Evolutionary conservation across 2,329 filamentous ascomycete genomes (phyloP).

Genomic region (Mollisiaceae sp.): DNA sequence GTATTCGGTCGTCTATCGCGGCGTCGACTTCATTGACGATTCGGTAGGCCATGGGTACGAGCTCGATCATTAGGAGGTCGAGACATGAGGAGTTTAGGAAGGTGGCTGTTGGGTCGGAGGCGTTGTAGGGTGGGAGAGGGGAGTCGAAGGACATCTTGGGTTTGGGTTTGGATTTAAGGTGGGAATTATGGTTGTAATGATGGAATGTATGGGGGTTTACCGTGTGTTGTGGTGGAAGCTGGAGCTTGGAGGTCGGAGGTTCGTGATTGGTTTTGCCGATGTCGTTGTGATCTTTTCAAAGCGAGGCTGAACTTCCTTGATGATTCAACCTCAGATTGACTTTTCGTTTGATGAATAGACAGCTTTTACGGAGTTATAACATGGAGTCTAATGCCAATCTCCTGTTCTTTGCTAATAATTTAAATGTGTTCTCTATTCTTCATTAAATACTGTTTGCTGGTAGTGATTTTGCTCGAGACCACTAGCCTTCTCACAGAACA

Average conservation of each 20-base stretch:
- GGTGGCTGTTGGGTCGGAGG: constrained; percentile 74
- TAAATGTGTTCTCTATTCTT: neutral
- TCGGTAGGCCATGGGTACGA: constrained; percentile 92
- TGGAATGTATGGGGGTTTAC: neutral
- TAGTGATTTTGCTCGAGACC: too few species aligned
- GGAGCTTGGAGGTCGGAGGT: constrained; percentile 11
- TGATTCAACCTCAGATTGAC: neutral
- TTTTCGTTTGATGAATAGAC: neutral
- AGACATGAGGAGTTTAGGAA: constrained; percentile 86
- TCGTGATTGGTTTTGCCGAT: constrained; percentile 2
- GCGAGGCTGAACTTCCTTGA: neutral
- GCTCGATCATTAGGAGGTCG: constrained; percentile 94
- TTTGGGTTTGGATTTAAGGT: neutral
- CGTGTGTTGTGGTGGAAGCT: neutral
- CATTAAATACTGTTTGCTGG: too few species aligned
- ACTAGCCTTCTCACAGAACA: too few species aligned
- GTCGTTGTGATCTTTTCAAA: constrained; percentile 6
- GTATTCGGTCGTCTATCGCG: constrained; percentile 4
- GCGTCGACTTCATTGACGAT: constrained; percentile 67
- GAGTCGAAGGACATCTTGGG: constrained; percentile 75
- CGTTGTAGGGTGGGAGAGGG: constrained; percentile 70
- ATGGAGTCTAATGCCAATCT: neutral
- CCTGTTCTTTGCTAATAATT: neutral
- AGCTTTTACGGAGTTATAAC: neutral
- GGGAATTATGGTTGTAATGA: neutral